Evolutionary conservation across 768 basidiomycete genomes (phyloP), one percentile per base, ranked within the genome.

Genomic region (Suillus variegatus): DNA sequence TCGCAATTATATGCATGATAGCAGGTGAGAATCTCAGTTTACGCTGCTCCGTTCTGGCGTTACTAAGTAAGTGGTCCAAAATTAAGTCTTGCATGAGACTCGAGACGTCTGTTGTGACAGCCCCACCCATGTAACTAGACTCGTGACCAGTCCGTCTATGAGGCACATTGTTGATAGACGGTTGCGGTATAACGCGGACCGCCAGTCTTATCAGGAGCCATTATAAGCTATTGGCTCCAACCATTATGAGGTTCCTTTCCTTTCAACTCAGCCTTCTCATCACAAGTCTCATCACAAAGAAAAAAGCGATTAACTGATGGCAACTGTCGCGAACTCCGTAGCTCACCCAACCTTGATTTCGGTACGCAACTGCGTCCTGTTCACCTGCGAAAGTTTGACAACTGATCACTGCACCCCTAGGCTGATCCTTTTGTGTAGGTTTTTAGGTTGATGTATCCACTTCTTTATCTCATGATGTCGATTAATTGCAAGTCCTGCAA

Each of bases 361-460:
- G 75, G 88, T 88, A 66, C 66, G 78, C 35, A 28, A 43, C 22
- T n/a, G 16, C 63, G 60, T 28, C 5, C 25, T 25, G 6, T 61
- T 25, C 36, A 41, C 7, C n/a, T 18, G 52, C 43, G 18, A n/a
- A 41, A 43, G 47, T n/a, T 46, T 32, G 61, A 28, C 44, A 51
- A 60, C 41, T 58, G 36, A 63, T 18, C 57, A 40, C 6, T 36
- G 20, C n/a, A n/a, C 56, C 18, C 56, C 6, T 63, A 90, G 88
- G 82, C 90, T 61, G 89, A 92, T 72, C 90, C 90, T 2, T 90
- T 90, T 71, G 70, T 86, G 88, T 90, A 69, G 80, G 86, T 70
- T 40, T 4, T 49, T 61, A 14, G 41, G 14, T 60, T 25, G 25
- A 32, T 20, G 18, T 22, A 5, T 40, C 56, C 56, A 25, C 52